These are phyloP conservation scores for Nigrospora osmanthi DNA, from an alignment of 2,329 filamentous ascomycete species.

Conservation along the genomic window DNA sequence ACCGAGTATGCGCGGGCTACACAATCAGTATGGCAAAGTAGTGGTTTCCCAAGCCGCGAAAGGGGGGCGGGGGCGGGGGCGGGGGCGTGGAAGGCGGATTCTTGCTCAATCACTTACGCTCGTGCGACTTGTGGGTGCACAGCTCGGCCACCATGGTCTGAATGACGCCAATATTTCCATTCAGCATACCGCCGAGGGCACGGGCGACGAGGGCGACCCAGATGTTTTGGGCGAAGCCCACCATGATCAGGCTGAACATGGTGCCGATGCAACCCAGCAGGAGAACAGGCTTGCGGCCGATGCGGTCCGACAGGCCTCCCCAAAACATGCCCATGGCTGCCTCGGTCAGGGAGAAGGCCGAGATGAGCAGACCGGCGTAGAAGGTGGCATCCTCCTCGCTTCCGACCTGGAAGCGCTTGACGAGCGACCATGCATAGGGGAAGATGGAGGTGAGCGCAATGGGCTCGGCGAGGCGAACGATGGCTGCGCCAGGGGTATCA, in stretches of 20 bases:
- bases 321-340: constrained; percentile 81
- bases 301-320: constrained; percentile 73
- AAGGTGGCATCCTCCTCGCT: constrained; percentile 70
- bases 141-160: constrained; percentile 91
- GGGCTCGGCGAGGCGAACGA: constrained; percentile 87
- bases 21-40: neutral
- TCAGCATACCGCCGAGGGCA: constrained; percentile 71
- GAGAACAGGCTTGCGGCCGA: constrained; percentile 80
- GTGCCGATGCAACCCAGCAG: constrained; percentile 76
- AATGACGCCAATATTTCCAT: constrained; percentile 86
- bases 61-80: no score
- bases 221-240: constrained; percentile 76
- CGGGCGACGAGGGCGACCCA: constrained; percentile 75
- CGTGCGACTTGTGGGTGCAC: constrained; percentile 75
- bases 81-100: neutral
- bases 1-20: constrained; percentile 76
- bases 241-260: constrained; percentile 72
- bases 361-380: constrained; percentile 83
- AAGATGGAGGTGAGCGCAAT: constrained; percentile 91
- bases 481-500: constrained; percentile 45
- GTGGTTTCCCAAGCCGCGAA: neutral
- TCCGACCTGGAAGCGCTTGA: constrained; percentile 68
- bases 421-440: constrained; percentile 81
- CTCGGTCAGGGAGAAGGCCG: constrained; percentile 77
- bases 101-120: constrained; percentile 51